These are phyloP conservation scores for Rhizopogon vinicolor DNA, from an alignment of 768 basidiomycete species.

Conservation along the genomic window DNA sequence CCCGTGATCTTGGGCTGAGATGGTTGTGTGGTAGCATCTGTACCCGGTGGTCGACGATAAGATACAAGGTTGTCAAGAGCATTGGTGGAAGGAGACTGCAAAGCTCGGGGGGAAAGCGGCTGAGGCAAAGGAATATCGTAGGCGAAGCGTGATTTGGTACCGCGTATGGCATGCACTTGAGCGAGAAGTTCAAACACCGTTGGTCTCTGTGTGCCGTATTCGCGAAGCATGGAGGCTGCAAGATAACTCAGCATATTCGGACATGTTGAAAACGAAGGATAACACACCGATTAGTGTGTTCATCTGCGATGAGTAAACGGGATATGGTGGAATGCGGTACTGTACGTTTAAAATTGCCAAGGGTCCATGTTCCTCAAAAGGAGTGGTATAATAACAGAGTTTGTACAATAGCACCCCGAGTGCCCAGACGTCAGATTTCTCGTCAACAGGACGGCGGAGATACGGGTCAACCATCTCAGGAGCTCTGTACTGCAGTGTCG, in stretches of 20 bases:
- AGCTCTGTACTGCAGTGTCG: constrained; percentile 96
- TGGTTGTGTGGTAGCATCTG: constrained; percentile 12
- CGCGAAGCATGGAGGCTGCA: constrained; percentile 86
- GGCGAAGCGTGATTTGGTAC: constrained; percentile 75
- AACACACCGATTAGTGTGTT: constrained; percentile 75
- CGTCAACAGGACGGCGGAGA: constrained; percentile 78
- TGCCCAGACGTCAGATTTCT: constrained; percentile 98
- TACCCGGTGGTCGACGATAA: constrained; percentile 23
- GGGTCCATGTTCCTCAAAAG: constrained; percentile 97
- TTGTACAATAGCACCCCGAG: constrained; percentile 96
- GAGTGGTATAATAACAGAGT: constrained; percentile 98
- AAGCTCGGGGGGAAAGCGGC: constrained; percentile 38
- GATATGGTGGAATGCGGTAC: constrained; percentile 87
- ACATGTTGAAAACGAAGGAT: constrained; percentile 2
- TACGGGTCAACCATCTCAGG: constrained; percentile 97
- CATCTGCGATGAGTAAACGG: constrained; percentile 80
- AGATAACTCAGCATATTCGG: constrained; percentile 7
- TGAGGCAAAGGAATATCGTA: constrained; percentile 56
- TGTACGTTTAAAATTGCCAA: constrained; percentile 96
- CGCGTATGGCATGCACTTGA: constrained; percentile 81
- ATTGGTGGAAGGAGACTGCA: constrained; percentile 21
- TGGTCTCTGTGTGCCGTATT: constrained; percentile 84
- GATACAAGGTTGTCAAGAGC: constrained; percentile 36
- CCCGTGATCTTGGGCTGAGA: constrained; percentile 25
- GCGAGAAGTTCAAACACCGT: constrained; percentile 82